Base-by-base conservation (phyloP, 352 stramenopile species). In the Phytophthora quininea region DNA sequence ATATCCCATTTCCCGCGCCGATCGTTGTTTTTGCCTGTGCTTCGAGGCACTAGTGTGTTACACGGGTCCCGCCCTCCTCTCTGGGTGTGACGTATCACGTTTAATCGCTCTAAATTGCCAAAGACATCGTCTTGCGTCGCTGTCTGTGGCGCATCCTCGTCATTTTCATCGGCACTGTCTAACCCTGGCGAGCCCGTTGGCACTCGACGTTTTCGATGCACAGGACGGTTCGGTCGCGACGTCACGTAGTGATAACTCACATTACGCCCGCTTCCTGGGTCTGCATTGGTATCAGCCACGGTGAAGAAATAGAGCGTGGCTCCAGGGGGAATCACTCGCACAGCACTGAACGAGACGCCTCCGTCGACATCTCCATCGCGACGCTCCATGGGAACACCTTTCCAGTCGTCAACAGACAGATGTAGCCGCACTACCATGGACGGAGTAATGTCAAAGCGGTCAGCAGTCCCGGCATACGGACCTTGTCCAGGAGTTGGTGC, bases 241-340 rank as follows among this genome's bases (percentile, higher is more conserved):
- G 40, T 74, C 14, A 84, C 71, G 58, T 82, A 83, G 64, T 90
- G 79, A 66, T 67, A 71, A 29, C 70, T 86, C 30, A 78, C 67
- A 1, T 48, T 58, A 0, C 49, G 60, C 33, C 55, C 54, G 14
- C 77, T 63, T 15, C 58, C 58, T 3, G 65, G 62, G 54, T 70
- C 54, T 7, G 37, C 56, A 32, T 52, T 71, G 3, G 52, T 73
- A 40, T 85, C 56, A 4, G 69, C 58, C 31, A 89, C 74, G 4
- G 86, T 82, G 61, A 91, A 86, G 49, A 91, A 93, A 73, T 93
- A 93, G 50, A 90, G 77, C 46, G 84, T 93, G 47, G 86, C 85
- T 3, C 86, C 82, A 1, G 86, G 82, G 27, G 84, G 86, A 14
- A 93, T 78, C 30, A 93, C 78, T 9, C 73, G 65, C 47, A 92